phyloP scores from a whole-genome alignment of 176 grass and related monocot species.

The Juncus effusus region DNA sequence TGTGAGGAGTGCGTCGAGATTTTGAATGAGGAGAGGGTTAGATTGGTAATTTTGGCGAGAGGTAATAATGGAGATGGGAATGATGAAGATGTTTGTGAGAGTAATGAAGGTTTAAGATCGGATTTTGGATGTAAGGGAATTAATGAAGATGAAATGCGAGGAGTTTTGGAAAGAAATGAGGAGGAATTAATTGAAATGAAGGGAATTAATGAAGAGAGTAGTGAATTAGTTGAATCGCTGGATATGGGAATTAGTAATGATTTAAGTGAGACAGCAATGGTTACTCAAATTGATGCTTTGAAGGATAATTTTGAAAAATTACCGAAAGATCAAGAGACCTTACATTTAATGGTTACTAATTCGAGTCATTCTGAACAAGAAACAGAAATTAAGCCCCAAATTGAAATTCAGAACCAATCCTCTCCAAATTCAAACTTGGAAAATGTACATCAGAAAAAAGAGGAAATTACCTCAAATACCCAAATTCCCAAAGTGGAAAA shows the following conservation, averaged over 20 bases:
- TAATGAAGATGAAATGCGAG: conserved; percentile 1
- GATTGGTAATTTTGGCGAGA: conserved; percentile 4
- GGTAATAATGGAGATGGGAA: conserved; percentile 12
- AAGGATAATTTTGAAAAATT: conserved; percentile 1
- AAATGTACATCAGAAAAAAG: conserved; percentile 25
- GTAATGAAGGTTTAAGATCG: background rate
- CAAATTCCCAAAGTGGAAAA: conserved; percentile 32
- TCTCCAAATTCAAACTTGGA: conserved; percentile 19
- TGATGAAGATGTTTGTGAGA: background rate
- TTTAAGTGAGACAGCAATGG: conserved; percentile 3
- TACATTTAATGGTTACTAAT: background rate
- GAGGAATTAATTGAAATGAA: conserved; percentile 10
- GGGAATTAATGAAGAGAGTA: too few species aligned
- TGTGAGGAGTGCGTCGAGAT: conserved; percentile 45
- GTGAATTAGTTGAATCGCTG: too few species aligned
- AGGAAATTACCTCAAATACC: conserved; percentile 4
- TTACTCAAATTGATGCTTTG: background rate
- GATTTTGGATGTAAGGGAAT: background rate
- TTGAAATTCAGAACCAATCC: background rate
- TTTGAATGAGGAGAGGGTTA: conserved; percentile 14
- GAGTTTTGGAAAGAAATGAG: background rate
- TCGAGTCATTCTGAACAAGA: too few species aligned
- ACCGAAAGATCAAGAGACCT: background rate
- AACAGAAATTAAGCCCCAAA: background rate
- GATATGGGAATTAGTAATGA: too few species aligned